A percentile compares a stretch with the other conserved stretches of the same genome.
Evolutionary conservation across 208 protist species (phyloP).

Genomic region (Strigomonas galati): DNA sequence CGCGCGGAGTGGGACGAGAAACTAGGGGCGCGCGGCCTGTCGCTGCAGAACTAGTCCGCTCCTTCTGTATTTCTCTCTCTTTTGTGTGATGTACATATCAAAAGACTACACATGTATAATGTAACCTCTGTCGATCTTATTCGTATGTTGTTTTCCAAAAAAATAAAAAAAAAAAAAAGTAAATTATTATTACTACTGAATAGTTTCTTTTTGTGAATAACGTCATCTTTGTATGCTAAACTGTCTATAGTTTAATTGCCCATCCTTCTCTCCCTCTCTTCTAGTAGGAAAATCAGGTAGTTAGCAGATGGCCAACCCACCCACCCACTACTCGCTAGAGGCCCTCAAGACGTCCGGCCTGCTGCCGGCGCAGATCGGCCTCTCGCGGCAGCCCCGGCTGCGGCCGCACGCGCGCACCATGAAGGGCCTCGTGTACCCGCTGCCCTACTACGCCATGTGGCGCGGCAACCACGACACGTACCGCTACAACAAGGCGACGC

Average conservation of each 20-base stretch:
- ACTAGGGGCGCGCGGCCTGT: slow-evolving; percentile 49
- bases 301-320: slow-evolving; percentile 29
- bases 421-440: slow-evolving; percentile 76
- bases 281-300: background rate
- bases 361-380: slow-evolving; percentile 55
- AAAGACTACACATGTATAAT: too few relatives aligned
- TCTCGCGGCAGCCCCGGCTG: slow-evolving; percentile 78
- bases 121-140: too few relatives aligned
- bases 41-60: background rate
- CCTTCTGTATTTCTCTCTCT: background rate
- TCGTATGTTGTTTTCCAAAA: background rate
- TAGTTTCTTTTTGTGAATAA: background rate
- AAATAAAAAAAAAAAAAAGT: too few relatives aligned
- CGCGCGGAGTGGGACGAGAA: slow-evolving; percentile 52
- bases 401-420: slow-evolving; percentile 64
- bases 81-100: slow-evolving; percentile 7
- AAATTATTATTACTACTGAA: too few relatives aligned
- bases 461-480: slow-evolving; percentile 88
- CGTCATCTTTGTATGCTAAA: background rate
- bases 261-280: slow-evolving; percentile 5
- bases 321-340: slow-evolving; percentile 68
- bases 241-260: background rate
- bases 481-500: slow-evolving; percentile 76
- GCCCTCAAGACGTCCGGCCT: slow-evolving; percentile 60
- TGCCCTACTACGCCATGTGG: slow-evolving; percentile 90